phyloP scores from a whole-genome alignment of 139 green algal genomes.

The Chlorella sp. region DNA sequence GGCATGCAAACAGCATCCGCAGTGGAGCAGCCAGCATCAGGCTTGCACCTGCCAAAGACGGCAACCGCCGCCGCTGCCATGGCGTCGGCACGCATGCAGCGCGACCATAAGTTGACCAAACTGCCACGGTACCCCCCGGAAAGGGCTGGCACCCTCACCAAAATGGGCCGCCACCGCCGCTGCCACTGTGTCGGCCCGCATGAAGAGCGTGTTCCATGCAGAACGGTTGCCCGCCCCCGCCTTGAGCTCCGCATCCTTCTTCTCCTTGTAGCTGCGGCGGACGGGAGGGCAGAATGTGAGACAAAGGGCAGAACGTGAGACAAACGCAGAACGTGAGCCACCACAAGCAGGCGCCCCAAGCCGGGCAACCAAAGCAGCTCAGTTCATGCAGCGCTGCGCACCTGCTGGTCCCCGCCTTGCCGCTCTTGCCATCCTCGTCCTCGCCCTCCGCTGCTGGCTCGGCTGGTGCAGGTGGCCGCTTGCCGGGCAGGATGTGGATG shows the following conservation, averaged over 20 bases:
- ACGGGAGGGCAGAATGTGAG: too few species aligned
- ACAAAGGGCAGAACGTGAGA: too few species aligned
- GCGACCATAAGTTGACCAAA: too few species aligned
- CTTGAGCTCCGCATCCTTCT: conserved; percentile 81
- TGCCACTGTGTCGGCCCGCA: conserved; percentile 95
- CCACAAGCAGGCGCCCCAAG: too few species aligned
- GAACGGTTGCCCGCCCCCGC: conserved; percentile 76
- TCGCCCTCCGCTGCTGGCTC: conserved; percentile 10
- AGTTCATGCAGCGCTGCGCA: too few species aligned
- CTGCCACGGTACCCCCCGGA: too few species aligned
- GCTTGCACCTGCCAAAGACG: too few species aligned
- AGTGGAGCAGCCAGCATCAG: neutral
- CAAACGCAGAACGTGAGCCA: too few species aligned
- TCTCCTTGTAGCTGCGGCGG: conserved; percentile 61
- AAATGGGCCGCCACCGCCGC: conserved; percentile 92
- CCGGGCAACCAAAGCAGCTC: too few species aligned
- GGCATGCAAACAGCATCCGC: too few species aligned
- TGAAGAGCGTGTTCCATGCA: conserved; percentile 98
- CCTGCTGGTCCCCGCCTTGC: conserved; percentile 20
- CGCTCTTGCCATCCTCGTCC: conserved; percentile 25
- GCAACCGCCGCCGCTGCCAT: conserved; percentile 5
- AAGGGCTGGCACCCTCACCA: too few species aligned
- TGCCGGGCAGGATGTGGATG: conserved; percentile 93
- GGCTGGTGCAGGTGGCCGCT: conserved; percentile 47
- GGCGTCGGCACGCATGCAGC: neutral